phyloP scores from a whole-genome alignment of 305 asterid genomes.

The Andrographis paniculata region DNA sequence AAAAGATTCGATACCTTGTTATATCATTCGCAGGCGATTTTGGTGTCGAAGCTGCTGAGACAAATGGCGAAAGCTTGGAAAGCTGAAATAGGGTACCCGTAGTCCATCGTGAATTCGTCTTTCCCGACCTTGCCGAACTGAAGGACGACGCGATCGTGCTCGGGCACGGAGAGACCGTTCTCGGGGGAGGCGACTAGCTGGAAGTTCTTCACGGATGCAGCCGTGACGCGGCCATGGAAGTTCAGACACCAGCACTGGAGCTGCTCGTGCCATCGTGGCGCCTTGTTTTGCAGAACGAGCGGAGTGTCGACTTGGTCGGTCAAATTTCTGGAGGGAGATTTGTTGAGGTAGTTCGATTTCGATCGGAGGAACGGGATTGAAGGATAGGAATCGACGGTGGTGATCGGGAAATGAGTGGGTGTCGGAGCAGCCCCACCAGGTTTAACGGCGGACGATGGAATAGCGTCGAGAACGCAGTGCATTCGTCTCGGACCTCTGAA shows the following conservation, averaged over 20 bases:
- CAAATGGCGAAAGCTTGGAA: slow-evolving; percentile 89
- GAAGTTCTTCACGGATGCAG: slow-evolving; percentile 87
- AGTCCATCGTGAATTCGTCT: slow-evolving; percentile 90
- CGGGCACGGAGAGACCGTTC: slow-evolving; percentile 48
- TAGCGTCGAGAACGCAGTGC: slow-evolving; percentile 67
- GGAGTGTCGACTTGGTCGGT: slow-evolving; percentile 31
- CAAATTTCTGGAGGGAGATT: slow-evolving; percentile 31
- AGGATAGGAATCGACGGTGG: slow-evolving; percentile 41
- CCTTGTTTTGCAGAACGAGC: slow-evolving; percentile 63
- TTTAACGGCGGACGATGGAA: slow-evolving; percentile 60
- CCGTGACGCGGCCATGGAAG: slow-evolving; percentile 87
- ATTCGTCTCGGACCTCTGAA: slow-evolving; percentile 90
- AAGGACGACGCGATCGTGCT: slow-evolving; percentile 65
- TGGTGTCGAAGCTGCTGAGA: slow-evolving; percentile 92
- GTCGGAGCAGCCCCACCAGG: slow-evolving; percentile 74
- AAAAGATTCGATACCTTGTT: slow-evolving; percentile 8
- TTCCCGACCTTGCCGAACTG: slow-evolving; percentile 93
- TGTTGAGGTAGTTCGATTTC: slow-evolving; percentile 38
- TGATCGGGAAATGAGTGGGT: slow-evolving; percentile 42
- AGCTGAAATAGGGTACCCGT: slow-evolving; percentile 71
- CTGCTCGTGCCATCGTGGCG: slow-evolving; percentile 94
- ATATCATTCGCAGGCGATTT: slow-evolving; percentile 71
- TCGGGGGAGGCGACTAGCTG: slow-evolving; percentile 85
- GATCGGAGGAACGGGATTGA: slow-evolving; percentile 38
- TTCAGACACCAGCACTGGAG: slow-evolving; percentile 98